Conservation (phyloP, 2,329 filamentous ascomycete genomes). For the Arthrobotrys pseudoclavata region DNA sequence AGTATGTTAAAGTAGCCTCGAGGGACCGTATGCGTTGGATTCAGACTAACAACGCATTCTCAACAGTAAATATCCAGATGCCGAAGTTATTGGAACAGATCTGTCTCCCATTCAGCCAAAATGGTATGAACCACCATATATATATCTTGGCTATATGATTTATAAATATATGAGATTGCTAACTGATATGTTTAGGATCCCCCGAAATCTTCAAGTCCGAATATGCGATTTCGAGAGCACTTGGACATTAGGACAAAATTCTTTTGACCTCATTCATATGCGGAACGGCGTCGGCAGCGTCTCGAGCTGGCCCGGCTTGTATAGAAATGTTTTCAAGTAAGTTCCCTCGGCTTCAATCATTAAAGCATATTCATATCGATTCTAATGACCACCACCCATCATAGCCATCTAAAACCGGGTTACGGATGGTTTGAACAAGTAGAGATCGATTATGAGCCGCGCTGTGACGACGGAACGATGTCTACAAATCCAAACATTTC, state of each 20-base stretch:
- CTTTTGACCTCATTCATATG: slow-evolving; percentile 87
- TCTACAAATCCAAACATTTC: slow-evolving; percentile 69
- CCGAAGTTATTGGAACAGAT: slow-evolving; percentile 69
- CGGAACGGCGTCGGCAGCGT: slow-evolving; percentile 84
- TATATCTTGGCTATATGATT: neutral
- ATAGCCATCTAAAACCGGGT: slow-evolving; percentile 81
- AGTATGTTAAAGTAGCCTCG: slow-evolving; percentile 66
- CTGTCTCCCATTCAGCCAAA: slow-evolving; percentile 66
- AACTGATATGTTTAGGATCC: slow-evolving; percentile 72
- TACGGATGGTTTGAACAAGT: slow-evolving; percentile 85
- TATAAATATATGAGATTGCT: slow-evolving; percentile 6
- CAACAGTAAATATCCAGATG: slow-evolving; percentile 69
- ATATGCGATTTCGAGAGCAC: slow-evolving; percentile 82
- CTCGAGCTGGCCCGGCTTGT: slow-evolving; percentile 79
- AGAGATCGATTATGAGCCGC: slow-evolving; percentile 86
- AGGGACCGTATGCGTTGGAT: slow-evolving; percentile 67
- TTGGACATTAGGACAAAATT: slow-evolving; percentile 77
- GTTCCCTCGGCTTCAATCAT: slow-evolving; percentile 63
- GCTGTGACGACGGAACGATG: slow-evolving; percentile 77
- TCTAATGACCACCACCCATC: slow-evolving; percentile 3
- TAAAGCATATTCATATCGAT: neutral
- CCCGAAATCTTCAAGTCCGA: slow-evolving; percentile 74
- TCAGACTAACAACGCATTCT: slow-evolving; percentile 64
- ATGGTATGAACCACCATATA: slow-evolving; percentile 59
- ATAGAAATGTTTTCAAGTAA: slow-evolving; percentile 77